phyloP scores from a whole-genome alignment of 345 rosid genomes.

The Angophora floribunda region DNA sequence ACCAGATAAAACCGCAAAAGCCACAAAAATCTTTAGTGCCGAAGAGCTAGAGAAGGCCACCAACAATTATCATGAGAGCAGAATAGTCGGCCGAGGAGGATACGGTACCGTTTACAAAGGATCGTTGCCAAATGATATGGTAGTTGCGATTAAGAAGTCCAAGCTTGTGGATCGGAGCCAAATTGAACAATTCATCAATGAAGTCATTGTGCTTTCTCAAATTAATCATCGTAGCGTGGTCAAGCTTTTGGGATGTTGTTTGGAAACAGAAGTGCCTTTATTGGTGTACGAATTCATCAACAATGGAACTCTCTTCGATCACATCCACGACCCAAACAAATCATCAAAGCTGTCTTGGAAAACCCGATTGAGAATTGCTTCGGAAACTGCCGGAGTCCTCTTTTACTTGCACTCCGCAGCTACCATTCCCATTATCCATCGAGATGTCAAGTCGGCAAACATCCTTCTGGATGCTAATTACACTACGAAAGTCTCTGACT shows the following conservation, averaged over 20 bases:
- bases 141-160: slow-evolving; percentile 39
- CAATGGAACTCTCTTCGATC: slow-evolving; percentile 31
- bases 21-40: slow-evolving; percentile 11
- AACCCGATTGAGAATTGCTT: slow-evolving; percentile 19
- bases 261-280: slow-evolving; percentile 34
- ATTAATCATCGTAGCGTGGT: slow-evolving; percentile 40
- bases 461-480: slow-evolving; percentile 29
- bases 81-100: slow-evolving; percentile 29
- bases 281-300: slow-evolving; percentile 27
- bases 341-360: slow-evolving; percentile 16
- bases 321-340: slow-evolving; percentile 11
- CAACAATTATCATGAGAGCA: slow-evolving; percentile 13
- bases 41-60: slow-evolving; percentile 30
- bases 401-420: slow-evolving; percentile 26
- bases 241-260: slow-evolving; percentile 33
- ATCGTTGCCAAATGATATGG: slow-evolving; percentile 6
- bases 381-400: slow-evolving; percentile 20
- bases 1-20: not conserved
- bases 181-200: slow-evolving; percentile 36
- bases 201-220: slow-evolving; percentile 29
- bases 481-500: slow-evolving; percentile 32
- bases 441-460: slow-evolving; percentile 33
- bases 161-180: slow-evolving; percentile 23
- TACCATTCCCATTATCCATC: slow-evolving; percentile 17
- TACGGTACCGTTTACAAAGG: slow-evolving; percentile 40